These are phyloP conservation scores for Globisporangium abappressorium DNA, from an alignment of 352 stramenopile genomes.

Conservation along the genomic window DNA sequence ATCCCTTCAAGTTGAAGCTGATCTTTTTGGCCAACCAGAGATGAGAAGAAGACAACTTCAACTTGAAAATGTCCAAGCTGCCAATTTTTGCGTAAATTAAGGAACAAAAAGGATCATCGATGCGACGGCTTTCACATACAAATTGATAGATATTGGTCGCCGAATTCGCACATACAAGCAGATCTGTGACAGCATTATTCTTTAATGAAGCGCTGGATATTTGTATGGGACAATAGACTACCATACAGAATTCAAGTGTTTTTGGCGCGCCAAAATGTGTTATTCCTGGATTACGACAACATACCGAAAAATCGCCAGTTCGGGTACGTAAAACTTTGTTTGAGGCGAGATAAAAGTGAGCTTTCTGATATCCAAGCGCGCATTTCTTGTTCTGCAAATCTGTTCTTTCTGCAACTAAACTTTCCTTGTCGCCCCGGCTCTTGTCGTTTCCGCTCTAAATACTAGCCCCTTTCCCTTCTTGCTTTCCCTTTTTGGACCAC, in stretches of 20 bases:
- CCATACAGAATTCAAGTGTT: background rate
- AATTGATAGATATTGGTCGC: background rate
- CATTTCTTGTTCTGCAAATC: background rate
- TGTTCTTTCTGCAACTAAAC: background rate
- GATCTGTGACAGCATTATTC: background rate
- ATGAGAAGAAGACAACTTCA: conserved; percentile 26
- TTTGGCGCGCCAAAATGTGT: background rate
- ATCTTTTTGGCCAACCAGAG: conserved; percentile 29
- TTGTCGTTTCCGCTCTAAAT: background rate
- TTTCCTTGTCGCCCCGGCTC: background rate
- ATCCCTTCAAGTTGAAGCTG: conserved; percentile 32
- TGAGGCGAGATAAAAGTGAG: background rate
- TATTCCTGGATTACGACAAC: background rate
- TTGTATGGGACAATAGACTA: background rate
- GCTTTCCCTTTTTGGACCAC: background rate
- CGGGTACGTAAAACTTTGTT: background rate
- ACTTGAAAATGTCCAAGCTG: conserved; percentile 21
- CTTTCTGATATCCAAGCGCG: background rate
- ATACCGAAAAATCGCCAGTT: background rate
- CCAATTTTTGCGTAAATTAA: background rate
- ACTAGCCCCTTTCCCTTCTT: background rate
- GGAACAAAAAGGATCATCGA: background rate
- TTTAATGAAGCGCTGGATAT: background rate
- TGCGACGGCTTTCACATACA: background rate
- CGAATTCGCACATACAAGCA: background rate